phyloP scores from a whole-genome alignment of 306 rosid genomes.

The Hippophae rhamnoides region DNA sequence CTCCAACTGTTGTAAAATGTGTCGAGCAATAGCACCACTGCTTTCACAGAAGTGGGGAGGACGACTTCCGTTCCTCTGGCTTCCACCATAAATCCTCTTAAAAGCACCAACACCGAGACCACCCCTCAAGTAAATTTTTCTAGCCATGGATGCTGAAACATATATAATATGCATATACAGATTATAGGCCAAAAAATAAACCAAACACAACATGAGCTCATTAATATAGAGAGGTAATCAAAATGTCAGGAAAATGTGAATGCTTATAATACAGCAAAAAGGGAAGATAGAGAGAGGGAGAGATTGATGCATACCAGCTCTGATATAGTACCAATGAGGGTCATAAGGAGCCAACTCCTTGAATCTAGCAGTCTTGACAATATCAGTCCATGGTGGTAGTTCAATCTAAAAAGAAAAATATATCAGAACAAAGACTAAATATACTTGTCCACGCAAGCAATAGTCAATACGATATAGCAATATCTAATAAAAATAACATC shows the following conservation, averaged over 20 bases:
- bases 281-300: background rate
- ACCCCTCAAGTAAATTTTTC: slow-evolving; percentile 56
- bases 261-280: background rate
- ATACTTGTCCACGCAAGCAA: background rate
- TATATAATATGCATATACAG: background rate
- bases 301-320: background rate
- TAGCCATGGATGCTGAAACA: slow-evolving; percentile 47
- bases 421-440: background rate
- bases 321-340: slow-evolving; percentile 20
- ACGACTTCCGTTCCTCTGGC: slow-evolving; percentile 57
- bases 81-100: slow-evolving; percentile 47
- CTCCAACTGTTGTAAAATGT: slow-evolving; percentile 40
- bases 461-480: too few species aligned
- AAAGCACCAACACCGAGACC: slow-evolving; percentile 59
- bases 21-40: slow-evolving; percentile 51
- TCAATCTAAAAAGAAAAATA: slow-evolving; percentile 19
- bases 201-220: too few species aligned
- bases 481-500: too few species aligned
- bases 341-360: slow-evolving; percentile 56
- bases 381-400: slow-evolving; percentile 49
- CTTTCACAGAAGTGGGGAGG: slow-evolving; percentile 54
- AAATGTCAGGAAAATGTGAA: background rate
- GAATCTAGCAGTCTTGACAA: slow-evolving; percentile 46
- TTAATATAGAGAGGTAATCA: too few species aligned
- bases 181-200: too few species aligned